These are phyloP conservation scores for Trichophaea hybrida DNA, from an alignment of 2,329 filamentous ascomycete species.

Conservation along the genomic window DNA sequence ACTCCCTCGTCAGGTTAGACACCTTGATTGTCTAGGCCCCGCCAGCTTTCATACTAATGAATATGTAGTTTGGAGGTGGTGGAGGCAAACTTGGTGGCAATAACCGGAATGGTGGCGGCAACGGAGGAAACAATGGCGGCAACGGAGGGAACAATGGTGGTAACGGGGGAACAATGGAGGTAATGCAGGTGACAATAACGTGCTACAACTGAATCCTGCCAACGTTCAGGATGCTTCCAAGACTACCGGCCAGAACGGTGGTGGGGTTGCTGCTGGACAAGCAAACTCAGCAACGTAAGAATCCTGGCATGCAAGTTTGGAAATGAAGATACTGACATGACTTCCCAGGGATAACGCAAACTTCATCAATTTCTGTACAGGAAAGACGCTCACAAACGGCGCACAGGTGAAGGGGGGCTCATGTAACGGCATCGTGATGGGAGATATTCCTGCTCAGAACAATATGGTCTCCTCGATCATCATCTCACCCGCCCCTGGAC, in stretches of 20 bases:
- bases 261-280: conserved; percentile 29
- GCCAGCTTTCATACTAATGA: not conserved
- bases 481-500: conserved; percentile 39
- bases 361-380: conserved; percentile 49
- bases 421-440: conserved; percentile 49
- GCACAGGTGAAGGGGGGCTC: conserved; percentile 44
- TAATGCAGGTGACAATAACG: not conserved
- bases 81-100: not conserved
- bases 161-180: conserved; percentile 5
- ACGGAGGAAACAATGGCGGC: conserved; percentile 5
- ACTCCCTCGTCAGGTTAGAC: conserved; percentile 16
- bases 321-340: not conserved
- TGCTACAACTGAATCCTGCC: conserved; percentile 28
- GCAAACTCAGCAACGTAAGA: conserved; percentile 33
- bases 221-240: conserved; percentile 35
- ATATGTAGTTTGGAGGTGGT: not conserved
- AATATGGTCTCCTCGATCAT: conserved; percentile 47
- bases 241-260: conserved; percentile 32
- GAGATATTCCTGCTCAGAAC: conserved; percentile 41
- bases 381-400: conserved; percentile 45
- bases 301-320: not conserved
- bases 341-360: conserved; percentile 41
- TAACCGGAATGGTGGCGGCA: not conserved
- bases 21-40: not conserved
- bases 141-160: conserved; percentile 3